Percentiles rank a stretch among this genome's conserved stretches.
phyloP scores from a whole-genome alignment of 1,284 basidiomycete species.

The Tylopilus orsonianus region DNA sequence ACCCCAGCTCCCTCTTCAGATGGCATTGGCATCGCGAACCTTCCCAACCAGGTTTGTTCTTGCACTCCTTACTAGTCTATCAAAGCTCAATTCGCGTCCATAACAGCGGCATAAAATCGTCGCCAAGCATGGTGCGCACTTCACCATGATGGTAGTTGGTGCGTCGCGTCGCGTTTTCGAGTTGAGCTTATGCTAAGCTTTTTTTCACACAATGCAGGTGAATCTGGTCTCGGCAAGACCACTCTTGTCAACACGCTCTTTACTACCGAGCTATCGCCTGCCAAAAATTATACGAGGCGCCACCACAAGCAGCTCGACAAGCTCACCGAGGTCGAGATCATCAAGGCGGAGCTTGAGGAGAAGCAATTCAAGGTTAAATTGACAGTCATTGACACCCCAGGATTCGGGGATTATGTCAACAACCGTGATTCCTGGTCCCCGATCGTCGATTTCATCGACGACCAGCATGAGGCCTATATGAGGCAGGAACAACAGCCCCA shows the following conservation, averaged over 20 bases:
- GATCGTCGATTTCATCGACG: conserved; percentile 99
- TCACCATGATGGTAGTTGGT: conserved; percentile 99
- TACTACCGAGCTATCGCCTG: conserved; percentile 91
- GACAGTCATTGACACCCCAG: conserved; percentile 97
- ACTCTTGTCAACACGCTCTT: conserved; percentile 99
- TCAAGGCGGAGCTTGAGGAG: conserved; percentile 97
- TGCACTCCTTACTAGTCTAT: neutral
- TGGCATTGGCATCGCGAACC: conserved; percentile 88
- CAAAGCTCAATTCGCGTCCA: conserved; percentile 7
- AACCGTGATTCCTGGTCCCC: conserved; percentile 98
- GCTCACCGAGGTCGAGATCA: conserved; percentile 95
- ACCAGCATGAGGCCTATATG: conserved; percentile 99
- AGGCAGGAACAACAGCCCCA: conserved; percentile 98
- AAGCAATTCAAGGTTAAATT: conserved; percentile 99
- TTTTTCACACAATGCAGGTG: conserved; percentile 53
- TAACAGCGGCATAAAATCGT: conserved; percentile 91
- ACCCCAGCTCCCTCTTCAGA: conserved; percentile 41
- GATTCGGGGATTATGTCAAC: conserved; percentile 99
- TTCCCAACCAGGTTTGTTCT: conserved; percentile 91
- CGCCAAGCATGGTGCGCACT: conserved; percentile 94
- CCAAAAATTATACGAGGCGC: conserved; percentile 89
- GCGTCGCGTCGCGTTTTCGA: conserved; percentile 35
- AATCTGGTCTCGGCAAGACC: conserved; percentile 93
- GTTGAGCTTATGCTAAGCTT: neutral
- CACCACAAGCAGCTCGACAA: conserved; percentile 99